These are phyloP conservation scores for Candida easanensis DNA, from an alignment of 805 yeast genomes.

Conservation along the genomic window DNA sequence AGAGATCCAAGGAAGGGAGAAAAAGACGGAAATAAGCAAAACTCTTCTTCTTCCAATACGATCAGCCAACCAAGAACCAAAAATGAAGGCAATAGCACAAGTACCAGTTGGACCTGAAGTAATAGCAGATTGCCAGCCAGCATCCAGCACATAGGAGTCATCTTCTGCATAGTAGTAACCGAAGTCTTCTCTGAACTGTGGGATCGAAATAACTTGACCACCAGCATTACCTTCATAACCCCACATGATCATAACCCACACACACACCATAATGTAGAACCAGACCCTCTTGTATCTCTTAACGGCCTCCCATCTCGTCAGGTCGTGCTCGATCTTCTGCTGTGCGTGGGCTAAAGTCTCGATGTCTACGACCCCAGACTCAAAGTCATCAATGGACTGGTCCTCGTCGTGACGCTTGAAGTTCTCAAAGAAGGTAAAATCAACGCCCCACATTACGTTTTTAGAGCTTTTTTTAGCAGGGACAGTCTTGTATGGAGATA, in stretches of 20 bases:
- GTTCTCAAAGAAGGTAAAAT: no score
- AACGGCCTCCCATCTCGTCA: slow-evolving; percentile 29
- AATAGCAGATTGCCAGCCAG: slow-evolving; percentile 42
- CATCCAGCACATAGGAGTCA: slow-evolving; percentile 31
- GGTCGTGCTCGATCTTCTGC: slow-evolving; percentile 9
- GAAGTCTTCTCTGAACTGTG: slow-evolving; percentile 33
- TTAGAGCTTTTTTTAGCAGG: no score
- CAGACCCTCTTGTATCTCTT: slow-evolving; percentile 37
- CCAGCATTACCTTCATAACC: slow-evolving; percentile 40
- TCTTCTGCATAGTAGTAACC: slow-evolving; percentile 26
- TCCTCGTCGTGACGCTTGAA: no score
- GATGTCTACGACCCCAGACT: no score
- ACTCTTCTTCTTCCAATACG: slow-evolving; percentile 34
- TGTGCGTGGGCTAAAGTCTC: slow-evolving; percentile 17
- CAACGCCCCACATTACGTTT: no score
- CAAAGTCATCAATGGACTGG: no score
- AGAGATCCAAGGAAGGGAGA: slow-evolving; percentile 33
- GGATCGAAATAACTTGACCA: slow-evolving; percentile 36
- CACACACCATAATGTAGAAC: slow-evolving; percentile 36
- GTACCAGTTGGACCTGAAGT: slow-evolving; percentile 29
- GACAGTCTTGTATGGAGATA: no score
- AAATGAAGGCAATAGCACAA: slow-evolving; percentile 27
- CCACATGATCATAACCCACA: slow-evolving; percentile 38
- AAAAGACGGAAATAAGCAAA: slow-evolving; percentile 27
- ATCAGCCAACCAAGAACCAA: slow-evolving; percentile 27